Evolutionary conservation across 129 eudicot species (phyloP).

Genomic region (Smallanthus sonchifolius): DNA sequence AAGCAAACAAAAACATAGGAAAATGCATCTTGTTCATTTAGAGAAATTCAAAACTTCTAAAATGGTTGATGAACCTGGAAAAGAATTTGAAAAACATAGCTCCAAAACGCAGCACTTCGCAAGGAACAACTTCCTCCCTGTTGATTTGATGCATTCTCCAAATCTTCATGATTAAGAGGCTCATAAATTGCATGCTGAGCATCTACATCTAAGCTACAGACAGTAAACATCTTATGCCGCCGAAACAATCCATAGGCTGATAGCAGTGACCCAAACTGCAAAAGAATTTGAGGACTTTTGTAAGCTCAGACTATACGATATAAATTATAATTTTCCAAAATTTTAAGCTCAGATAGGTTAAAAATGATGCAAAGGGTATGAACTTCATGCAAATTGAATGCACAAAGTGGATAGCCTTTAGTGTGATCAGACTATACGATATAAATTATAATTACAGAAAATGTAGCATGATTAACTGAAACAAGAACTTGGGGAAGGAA

Average conservation of each 20-base stretch:
- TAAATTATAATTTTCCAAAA: no score
- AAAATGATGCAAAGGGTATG: conserved; percentile 11
- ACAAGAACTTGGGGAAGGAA: background rate
- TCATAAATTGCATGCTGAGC: conserved; percentile 44
- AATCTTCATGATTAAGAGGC: conserved; percentile 37
- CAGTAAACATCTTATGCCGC: conserved; percentile 26
- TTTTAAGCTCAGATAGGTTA: conserved; percentile 25
- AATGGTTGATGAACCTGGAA: conserved; percentile 47
- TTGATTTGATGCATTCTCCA: conserved; percentile 30
- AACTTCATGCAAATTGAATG: conserved; percentile 4
- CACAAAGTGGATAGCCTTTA: background rate
- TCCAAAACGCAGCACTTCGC: conserved; percentile 33
- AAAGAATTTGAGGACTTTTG: conserved; percentile 19
- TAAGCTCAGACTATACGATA: conserved; percentile 28
- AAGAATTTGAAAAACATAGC: conserved; percentile 53
- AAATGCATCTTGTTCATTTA: background rate
- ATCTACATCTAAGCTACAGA: conserved; percentile 21
- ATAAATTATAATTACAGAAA: conserved; percentile 4
- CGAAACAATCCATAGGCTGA: conserved; percentile 60
- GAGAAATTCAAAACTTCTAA: background rate
- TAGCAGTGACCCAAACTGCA: conserved; percentile 66
- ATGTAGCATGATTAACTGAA: background rate
- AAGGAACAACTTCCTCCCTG: conserved; percentile 22
- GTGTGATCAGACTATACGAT: background rate
- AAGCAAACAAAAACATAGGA: conserved; percentile 6